A percentile compares a stretch with the other conserved stretches of the same genome.
Conservation (phyloP, 1,284 basidiomycete species). For the Calocybe gambosa region DNA sequence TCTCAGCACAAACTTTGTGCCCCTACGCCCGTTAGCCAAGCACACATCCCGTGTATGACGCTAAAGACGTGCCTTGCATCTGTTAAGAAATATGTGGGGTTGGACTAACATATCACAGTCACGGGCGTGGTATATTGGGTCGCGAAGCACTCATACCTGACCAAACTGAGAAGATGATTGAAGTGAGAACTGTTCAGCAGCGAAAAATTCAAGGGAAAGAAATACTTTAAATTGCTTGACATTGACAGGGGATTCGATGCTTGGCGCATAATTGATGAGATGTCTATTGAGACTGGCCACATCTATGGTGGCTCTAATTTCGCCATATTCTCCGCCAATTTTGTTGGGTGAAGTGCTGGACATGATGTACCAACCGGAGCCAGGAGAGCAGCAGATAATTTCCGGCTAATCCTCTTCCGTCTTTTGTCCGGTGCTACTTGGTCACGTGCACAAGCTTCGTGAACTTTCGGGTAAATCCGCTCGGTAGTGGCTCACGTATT, state of each 20-base stretch:
- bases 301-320: slow-evolving; percentile 69
- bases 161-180: slow-evolving; percentile 52
- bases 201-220: slow-evolving; percentile 20
- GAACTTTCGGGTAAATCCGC: slow-evolving; percentile 32
- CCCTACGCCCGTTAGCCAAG: slow-evolving; percentile 27
- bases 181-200: slow-evolving; percentile 4
- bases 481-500: slow-evolving; percentile 26
- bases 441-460: slow-evolving; percentile 22
- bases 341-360: slow-evolving; percentile 31
- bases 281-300: slow-evolving; percentile 63
- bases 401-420: not conserved
- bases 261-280: slow-evolving; percentile 51
- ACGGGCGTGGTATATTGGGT: slow-evolving; percentile 10
- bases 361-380: too few relatives aligned
- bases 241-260: slow-evolving; percentile 61
- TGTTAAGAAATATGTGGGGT: slow-evolving; percentile 91
- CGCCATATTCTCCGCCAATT: slow-evolving; percentile 69
- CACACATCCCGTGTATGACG: not conserved
- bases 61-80: slow-evolving; percentile 50
- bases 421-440: not conserved
- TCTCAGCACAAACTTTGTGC: slow-evolving; percentile 76
- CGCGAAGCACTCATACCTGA: slow-evolving; percentile 44
- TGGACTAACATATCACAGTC: slow-evolving; percentile 51
- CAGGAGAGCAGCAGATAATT: not conserved
- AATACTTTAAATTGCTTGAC: slow-evolving; percentile 89